Evolutionary conservation across 495 filamentous ascomycete genomes (phyloP).

Genomic region (Talaromyces liani): DNA sequence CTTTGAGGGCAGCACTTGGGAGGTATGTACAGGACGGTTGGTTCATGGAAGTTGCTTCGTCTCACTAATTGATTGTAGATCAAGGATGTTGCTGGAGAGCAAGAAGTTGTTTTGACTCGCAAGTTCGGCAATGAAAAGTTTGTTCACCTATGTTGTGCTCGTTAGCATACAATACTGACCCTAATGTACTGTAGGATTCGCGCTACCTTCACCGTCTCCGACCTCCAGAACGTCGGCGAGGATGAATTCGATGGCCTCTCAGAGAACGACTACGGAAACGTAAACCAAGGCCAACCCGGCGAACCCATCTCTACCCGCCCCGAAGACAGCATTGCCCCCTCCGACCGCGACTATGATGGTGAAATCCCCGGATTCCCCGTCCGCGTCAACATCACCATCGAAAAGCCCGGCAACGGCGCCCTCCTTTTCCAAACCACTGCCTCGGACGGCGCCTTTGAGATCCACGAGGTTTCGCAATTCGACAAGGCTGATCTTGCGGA

Average conservation of each 20-base stretch:
- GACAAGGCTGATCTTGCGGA: conserved; percentile 62
- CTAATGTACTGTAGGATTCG: conserved; percentile 55
- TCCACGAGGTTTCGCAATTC: conserved; percentile 90
- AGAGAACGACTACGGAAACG: conserved; percentile 45
- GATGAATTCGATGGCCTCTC: conserved; percentile 45
- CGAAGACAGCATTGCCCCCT: conserved; percentile 50
- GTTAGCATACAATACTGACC: not conserved
- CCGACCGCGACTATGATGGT: conserved; percentile 48
- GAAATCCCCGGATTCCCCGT: conserved; percentile 61
- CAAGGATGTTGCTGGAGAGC: conserved; percentile 69
- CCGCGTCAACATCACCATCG: conserved; percentile 76
- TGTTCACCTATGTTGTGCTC: conserved; percentile 18
- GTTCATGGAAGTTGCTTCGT: conserved; percentile 52
- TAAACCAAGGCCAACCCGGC: conserved; percentile 41
- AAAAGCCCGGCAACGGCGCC: conserved; percentile 75
- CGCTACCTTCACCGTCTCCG: conserved; percentile 87
- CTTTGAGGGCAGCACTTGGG: conserved; percentile 63
- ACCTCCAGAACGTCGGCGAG: conserved; percentile 67
- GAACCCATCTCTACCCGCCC: conserved; percentile 45
- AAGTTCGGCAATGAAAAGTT: conserved; percentile 85
- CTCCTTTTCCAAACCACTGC: conserved; percentile 80
- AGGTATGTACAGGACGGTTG: conserved; percentile 48
- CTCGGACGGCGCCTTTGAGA: conserved; percentile 77
- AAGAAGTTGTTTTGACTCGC: conserved; percentile 79
- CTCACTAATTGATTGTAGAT: conserved; percentile 57